A percentile compares a stretch with the other conserved stretches of the same genome.
Conservation (phyloP, 2,329 filamentous ascomycete species). For the Trichoderma guizhouense region DNA sequence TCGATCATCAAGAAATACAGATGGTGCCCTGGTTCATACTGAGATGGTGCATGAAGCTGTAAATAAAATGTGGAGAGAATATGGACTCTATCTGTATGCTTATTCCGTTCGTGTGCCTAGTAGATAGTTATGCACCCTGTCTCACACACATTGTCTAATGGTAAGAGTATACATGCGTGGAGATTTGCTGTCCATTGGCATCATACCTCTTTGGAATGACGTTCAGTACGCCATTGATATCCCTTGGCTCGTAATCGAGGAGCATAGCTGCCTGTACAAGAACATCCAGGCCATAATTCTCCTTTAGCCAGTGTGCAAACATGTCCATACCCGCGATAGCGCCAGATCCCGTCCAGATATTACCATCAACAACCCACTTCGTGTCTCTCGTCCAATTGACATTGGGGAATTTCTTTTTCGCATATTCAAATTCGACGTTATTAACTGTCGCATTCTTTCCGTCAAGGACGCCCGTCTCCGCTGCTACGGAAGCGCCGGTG, state of each 20-base stretch:
- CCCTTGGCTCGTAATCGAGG: constrained; percentile 37
- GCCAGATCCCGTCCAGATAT: constrained; percentile 46
- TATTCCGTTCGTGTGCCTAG: background rate
- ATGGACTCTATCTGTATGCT: background rate
- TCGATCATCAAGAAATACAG: background rate
- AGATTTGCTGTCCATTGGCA: constrained; percentile 29
- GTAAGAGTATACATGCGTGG: constrained; percentile 22
- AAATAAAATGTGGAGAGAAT: background rate
- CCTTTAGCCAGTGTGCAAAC: constrained; percentile 39
- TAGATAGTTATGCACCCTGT: background rate
- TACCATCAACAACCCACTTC: constrained; percentile 44
- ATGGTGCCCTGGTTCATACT: background rate
- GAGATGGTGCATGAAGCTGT: background rate
- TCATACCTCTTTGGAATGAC: constrained; percentile 31
- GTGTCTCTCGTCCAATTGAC: constrained; percentile 43
- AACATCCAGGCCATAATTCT: constrained; percentile 32
- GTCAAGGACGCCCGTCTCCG: constrained; percentile 38
- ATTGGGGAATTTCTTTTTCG: constrained; percentile 33
- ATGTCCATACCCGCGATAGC: constrained; percentile 46
- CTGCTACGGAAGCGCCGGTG: constrained; percentile 34
- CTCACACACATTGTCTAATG: background rate
- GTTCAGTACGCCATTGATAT: constrained; percentile 29
- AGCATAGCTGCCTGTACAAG: constrained; percentile 22
- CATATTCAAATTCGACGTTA: constrained; percentile 31
- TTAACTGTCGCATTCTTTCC: constrained; percentile 43